phyloP scores from a whole-genome alignment of 345 rosid genomes.

The Erucastrum elatum region DNA sequence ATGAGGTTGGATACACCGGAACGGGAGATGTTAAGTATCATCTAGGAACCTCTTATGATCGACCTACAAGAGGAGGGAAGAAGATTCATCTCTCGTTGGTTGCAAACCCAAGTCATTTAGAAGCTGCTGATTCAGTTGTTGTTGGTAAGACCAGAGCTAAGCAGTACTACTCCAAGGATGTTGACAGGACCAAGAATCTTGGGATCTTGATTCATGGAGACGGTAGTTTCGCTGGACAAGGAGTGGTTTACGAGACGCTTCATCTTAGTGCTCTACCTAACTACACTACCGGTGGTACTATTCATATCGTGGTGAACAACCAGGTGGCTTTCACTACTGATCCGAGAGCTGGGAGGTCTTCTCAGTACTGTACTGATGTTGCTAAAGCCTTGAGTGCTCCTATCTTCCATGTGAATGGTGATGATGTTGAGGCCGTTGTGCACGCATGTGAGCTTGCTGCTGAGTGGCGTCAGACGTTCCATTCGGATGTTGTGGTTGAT shows the following conservation, averaged over 20 bases:
- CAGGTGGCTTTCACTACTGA: constrained; percentile 92
- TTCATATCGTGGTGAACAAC: constrained; percentile 84
- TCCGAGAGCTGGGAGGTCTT: constrained; percentile 77
- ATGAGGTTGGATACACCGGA: constrained; percentile 86
- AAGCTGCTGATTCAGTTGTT: constrained; percentile 86
- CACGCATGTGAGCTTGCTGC: constrained; percentile 86
- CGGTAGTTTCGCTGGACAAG: constrained; percentile 93
- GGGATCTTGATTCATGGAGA: constrained; percentile 81
- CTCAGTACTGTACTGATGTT: constrained; percentile 88
- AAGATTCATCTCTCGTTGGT: constrained; percentile 81
- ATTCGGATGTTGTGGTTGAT: constrained; percentile 81
- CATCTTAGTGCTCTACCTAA: constrained; percentile 89
- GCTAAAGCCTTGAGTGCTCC: constrained; percentile 87
- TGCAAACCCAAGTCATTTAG: constrained; percentile 90
- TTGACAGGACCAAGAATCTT: constrained; percentile 73
- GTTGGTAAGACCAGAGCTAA: constrained; percentile 86
- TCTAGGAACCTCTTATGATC: constrained; percentile 82
- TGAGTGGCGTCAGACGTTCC: constrained; percentile 86
- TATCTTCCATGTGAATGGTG: constrained; percentile 78
- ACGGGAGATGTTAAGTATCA: constrained; percentile 92
- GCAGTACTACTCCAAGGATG: constrained; percentile 74
- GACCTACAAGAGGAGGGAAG: constrained; percentile 86
- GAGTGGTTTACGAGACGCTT: constrained; percentile 81
- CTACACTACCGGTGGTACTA: constrained; percentile 82
- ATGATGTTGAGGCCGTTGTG: constrained; percentile 80